These are phyloP conservation scores for Aspergillus puulaauensis DNA, from an alignment of 2,329 filamentous ascomycete species.

Conservation along the genomic window DNA sequence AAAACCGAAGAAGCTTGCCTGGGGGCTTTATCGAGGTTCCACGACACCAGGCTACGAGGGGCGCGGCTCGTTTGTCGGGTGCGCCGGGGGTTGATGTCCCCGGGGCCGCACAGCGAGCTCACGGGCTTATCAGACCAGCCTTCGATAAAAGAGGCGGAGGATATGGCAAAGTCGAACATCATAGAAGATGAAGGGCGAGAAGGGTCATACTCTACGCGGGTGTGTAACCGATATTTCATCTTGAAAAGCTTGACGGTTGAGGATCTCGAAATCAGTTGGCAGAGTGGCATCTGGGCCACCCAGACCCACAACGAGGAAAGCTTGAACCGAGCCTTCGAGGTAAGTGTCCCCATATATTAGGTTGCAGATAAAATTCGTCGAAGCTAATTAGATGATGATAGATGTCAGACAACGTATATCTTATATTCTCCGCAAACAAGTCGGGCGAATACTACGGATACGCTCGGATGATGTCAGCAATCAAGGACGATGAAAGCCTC, in stretches of 20 bases:
- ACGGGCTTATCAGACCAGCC: conserved; percentile 51
- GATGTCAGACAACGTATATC: conserved; percentile 79
- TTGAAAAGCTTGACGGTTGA: conserved; percentile 90
- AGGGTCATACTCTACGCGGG: conserved; percentile 25
- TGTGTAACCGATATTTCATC: conserved; percentile 80
- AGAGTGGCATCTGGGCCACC: conserved; percentile 88
- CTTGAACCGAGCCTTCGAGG: conserved; percentile 80
- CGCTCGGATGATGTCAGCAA: conserved; percentile 82
- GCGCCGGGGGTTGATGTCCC: conserved; percentile 56
- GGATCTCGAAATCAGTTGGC: conserved; percentile 84
- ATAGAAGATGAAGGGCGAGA: conserved; percentile 12
- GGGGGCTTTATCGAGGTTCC: conserved; percentile 76
- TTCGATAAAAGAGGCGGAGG: conserved; percentile 36
- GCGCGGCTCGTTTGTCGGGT: conserved; percentile 83
- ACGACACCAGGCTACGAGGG: conserved; percentile 86
- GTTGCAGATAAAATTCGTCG: neutral
- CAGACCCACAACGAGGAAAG: conserved; percentile 88
- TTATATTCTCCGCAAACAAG: conserved; percentile 96
- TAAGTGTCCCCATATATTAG: conserved; percentile 40
- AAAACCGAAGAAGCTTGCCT: conserved; percentile 74
- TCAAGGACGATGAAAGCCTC: conserved; percentile 72
- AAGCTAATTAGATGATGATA: conserved; percentile 35
- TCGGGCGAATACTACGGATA: conserved; percentile 97
- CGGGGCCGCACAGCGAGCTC: conserved; percentile 28
- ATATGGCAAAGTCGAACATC: conserved; percentile 6